A percentile compares a stretch with the other conserved stretches of the same genome.
Evolutionary conservation across 2,329 filamentous ascomycete species (phyloP).

Genomic region (Elsinoe ampelina): DNA sequence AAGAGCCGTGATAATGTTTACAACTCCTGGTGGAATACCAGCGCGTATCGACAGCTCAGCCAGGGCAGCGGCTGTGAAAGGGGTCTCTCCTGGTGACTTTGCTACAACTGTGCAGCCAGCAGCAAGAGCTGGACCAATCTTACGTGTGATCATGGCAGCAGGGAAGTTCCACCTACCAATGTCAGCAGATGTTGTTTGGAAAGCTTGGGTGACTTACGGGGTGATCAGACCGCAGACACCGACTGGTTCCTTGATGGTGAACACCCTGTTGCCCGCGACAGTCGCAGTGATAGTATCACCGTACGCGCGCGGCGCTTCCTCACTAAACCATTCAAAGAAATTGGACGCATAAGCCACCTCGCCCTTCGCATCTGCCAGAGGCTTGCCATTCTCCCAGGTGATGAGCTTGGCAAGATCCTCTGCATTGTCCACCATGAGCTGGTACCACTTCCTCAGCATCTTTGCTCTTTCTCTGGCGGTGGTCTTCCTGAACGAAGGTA

Average conservation of each 20-base stretch:
- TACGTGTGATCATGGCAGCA: conserved; percentile 33
- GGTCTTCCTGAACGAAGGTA: conserved; percentile 59
- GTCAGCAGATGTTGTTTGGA: background rate
- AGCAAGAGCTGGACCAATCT: conserved; percentile 60
- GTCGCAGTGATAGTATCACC: conserved; percentile 66
- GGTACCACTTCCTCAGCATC: conserved; percentile 71
- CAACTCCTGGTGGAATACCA: conserved; percentile 79
- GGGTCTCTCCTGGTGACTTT: conserved; percentile 87
- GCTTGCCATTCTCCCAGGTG: conserved; percentile 87
- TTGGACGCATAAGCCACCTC: conserved; percentile 64
- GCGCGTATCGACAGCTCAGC: conserved; percentile 79
- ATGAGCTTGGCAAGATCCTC: conserved; percentile 76
- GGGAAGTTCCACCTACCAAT: conserved; percentile 18
- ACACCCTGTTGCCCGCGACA: conserved; percentile 62
- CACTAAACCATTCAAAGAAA: conserved; percentile 75
- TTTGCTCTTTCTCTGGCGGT: conserved; percentile 67
- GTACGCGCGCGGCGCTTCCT: conserved; percentile 64
- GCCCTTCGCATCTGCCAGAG: conserved; percentile 61
- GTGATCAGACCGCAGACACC: conserved; percentile 77
- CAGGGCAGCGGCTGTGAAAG: conserved; percentile 78
- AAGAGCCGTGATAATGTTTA: conserved; percentile 77
- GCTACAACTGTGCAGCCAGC: conserved; percentile 92
- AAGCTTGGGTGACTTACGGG: conserved; percentile 38
- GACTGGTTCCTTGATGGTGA: conserved; percentile 73
- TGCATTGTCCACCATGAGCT: conserved; percentile 66